These are phyloP conservation scores for Echinochloa phyllopogon DNA, from an alignment of 176 grass and related monocot species.

Conservation along the genomic window DNA sequence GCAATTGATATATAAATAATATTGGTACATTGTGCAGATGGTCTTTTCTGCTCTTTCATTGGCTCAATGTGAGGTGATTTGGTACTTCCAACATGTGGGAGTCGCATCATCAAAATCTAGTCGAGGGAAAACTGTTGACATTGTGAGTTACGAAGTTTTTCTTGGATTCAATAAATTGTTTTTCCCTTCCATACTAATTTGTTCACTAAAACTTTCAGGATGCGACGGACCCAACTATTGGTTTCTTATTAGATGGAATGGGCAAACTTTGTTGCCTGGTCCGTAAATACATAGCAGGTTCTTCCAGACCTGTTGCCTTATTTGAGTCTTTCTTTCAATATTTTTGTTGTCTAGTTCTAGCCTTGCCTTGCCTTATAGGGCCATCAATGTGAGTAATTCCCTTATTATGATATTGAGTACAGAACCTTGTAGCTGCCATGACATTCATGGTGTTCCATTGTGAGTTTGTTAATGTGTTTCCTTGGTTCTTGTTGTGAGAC, in stretches of 20 bases:
- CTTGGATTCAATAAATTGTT: constrained; percentile 15
- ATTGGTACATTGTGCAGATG: constrained; percentile 67
- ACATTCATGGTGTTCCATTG: background rate
- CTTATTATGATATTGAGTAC: constrained; percentile 1
- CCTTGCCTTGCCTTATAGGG: background rate
- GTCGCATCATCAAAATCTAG: constrained; percentile 82
- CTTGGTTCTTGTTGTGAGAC: constrained; percentile 4
- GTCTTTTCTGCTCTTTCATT: constrained; percentile 98
- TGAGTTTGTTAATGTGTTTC: constrained; percentile 4
- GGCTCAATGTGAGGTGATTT: constrained; percentile 89
- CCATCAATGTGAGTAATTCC: background rate
- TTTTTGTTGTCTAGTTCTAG: constrained; percentile 23
- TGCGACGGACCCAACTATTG: constrained; percentile 91
- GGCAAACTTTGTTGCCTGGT: constrained; percentile 93
- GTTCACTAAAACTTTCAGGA: constrained; percentile 64
- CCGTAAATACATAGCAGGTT: constrained; percentile 97
- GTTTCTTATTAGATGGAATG: constrained; percentile 94
- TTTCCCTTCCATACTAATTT: constrained; percentile 38
- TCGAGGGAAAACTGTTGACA: constrained; percentile 82
- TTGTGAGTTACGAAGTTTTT: constrained; percentile 69
- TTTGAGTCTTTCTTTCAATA: background rate
- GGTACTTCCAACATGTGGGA: constrained; percentile 97
- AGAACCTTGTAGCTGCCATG: background rate
- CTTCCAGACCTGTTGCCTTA: constrained; percentile 33
- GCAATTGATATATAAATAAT: constrained; percentile 9